phyloP scores from a whole-genome alignment of 371 early-diverging fungal species.

The Mortierella polycephala region DNA sequence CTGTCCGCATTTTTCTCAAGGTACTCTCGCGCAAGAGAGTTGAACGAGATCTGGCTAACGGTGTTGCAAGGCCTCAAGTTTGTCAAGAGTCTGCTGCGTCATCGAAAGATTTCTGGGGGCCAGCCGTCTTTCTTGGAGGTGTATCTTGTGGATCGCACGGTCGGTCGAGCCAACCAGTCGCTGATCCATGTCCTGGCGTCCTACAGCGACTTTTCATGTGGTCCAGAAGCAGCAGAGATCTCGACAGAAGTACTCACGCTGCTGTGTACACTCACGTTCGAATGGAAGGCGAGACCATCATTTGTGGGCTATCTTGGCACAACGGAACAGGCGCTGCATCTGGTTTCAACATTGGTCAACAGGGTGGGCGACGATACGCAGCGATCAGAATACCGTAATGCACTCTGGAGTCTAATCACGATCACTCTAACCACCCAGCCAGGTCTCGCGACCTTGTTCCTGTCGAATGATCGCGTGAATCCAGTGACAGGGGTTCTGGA shows the following conservation, averaged over 20 bases:
- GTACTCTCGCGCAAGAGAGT: conserved; percentile 28
- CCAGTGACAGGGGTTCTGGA: conserved; percentile 28
- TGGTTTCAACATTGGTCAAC: conserved; percentile 28
- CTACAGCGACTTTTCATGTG: conserved; percentile 36
- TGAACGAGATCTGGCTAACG: conserved; percentile 22
- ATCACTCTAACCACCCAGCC: conserved; percentile 50
- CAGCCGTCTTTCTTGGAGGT: conserved; percentile 51
- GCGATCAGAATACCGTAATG: conserved; percentile 34
- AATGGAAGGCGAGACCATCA: conserved; percentile 40
- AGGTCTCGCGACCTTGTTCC: conserved; percentile 41
- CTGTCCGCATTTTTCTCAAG: conserved; percentile 43
- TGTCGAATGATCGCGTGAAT: conserved; percentile 39
- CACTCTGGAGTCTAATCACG: conserved; percentile 52
- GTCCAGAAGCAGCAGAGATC: conserved; percentile 23
- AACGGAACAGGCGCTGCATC: conserved; percentile 34
- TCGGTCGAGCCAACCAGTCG: conserved; percentile 32
- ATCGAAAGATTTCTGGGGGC: conserved; percentile 41
- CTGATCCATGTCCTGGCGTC: conserved; percentile 40
- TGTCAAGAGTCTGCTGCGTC: conserved; percentile 39
- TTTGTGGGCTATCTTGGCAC: conserved; percentile 52
- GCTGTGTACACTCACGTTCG: conserved; percentile 36
- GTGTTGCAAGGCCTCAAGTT: conserved; percentile 38
- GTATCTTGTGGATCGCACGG: conserved; percentile 46
- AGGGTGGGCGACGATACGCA: conserved; percentile 39
- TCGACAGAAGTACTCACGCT: conserved; percentile 41